phyloP scores from a whole-genome alignment of 495 filamentous ascomycete species.

The Aspergillus haitiensis region DNA sequence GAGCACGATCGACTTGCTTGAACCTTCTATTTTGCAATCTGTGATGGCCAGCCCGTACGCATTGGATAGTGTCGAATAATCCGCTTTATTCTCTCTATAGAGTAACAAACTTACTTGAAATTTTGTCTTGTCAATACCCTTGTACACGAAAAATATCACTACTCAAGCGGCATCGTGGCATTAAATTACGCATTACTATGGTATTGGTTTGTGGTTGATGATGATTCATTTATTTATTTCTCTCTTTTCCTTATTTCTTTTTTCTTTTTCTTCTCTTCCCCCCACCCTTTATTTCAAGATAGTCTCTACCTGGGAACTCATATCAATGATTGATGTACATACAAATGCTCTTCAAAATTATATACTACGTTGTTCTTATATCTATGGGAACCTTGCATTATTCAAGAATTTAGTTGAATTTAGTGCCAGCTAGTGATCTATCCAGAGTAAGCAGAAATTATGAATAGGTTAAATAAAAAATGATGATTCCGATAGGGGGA shows the following conservation, averaged over 20 bases:
- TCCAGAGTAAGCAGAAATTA: no score
- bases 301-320: no score
- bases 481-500: slow-evolving; percentile 37
- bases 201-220: background rate
- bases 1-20: slow-evolving; percentile 41
- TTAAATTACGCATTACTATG: background rate
- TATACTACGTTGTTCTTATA: no score
- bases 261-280: background rate
- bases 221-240: background rate
- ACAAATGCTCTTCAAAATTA: no score
- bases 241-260: background rate
- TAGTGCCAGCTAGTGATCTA: no score
- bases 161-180: background rate
- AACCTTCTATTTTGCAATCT: slow-evolving; percentile 4
- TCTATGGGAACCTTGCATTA: no score
- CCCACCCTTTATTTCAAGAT: no score
- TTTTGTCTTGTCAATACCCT: background rate
- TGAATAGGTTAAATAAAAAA: background rate
- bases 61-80: background rate
- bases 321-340: no score
- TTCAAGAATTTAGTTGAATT: no score
- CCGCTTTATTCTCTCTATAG: background rate
- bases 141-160: background rate
- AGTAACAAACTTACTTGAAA: background rate
- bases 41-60: background rate